Percentiles rank a stretch among this genome's conserved stretches.
phyloP scores from a whole-genome alignment of 257 asterid genomes.

The Przewalskia tangutica region DNA sequence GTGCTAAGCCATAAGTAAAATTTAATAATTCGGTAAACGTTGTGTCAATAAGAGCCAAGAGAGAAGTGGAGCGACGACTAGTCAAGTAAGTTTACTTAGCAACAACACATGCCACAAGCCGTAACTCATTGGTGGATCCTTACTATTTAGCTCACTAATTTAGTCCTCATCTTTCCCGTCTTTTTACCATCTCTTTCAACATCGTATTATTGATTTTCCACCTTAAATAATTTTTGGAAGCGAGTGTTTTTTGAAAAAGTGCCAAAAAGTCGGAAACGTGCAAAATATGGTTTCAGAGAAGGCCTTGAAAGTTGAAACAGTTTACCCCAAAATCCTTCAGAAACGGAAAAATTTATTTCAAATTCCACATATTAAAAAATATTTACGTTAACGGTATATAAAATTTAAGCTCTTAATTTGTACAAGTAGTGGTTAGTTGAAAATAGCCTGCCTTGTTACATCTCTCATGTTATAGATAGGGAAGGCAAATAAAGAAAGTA shows the following conservation, averaged over 20 bases:
- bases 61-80: background rate
- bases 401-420: no score
- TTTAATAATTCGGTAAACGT: background rate
- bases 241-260: background rate
- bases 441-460: no score
- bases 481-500: background rate
- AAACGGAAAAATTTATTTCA: no score
- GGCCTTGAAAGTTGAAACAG: background rate
- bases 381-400: no score
- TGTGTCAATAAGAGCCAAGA: background rate
- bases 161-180: background rate
- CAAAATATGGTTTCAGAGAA: background rate
- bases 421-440: no score
- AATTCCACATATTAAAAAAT: no score
- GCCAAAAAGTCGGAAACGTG: background rate
- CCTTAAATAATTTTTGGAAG: background rate
- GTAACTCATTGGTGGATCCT: background rate
- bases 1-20: background rate
- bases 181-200: background rate
- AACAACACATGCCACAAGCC: background rate
- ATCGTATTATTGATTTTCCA: background rate
- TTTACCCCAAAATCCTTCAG: no score
- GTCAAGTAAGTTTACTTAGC: background rate
- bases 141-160: background rate
- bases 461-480: background rate